Evolutionary conservation across 2,329 filamentous ascomycete genomes (phyloP).

Genomic region (Fusarium oligoseptatum): DNA sequence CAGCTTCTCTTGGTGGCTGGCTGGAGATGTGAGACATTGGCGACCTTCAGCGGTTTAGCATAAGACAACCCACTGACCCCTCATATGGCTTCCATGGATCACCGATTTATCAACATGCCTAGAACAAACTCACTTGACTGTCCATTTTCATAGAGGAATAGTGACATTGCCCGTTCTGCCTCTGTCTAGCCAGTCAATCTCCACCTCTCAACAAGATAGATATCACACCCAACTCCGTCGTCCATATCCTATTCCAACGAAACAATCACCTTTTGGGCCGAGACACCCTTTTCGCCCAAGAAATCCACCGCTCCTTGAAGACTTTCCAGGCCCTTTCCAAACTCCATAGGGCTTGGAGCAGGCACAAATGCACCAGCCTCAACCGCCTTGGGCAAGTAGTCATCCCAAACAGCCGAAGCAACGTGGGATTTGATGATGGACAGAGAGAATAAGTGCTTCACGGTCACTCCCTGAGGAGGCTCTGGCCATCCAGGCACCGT

Average conservation of each 20-base stretch:
- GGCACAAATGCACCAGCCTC: slow-evolving; percentile 22
- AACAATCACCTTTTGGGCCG: slow-evolving; percentile 34
- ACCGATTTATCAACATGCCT: background rate
- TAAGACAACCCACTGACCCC: background rate
- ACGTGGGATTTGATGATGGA: slow-evolving; percentile 27
- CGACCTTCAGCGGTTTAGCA: background rate
- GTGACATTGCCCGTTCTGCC: background rate
- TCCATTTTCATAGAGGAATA: background rate
- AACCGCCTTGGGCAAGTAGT: slow-evolving; percentile 27
- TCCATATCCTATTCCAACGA: background rate
- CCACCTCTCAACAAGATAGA: background rate
- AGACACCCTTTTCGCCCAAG: slow-evolving; percentile 25
- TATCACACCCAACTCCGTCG: background rate
- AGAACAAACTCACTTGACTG: background rate
- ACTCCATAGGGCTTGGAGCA: slow-evolving; percentile 21
- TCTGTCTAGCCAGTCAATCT: background rate
- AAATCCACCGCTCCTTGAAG: slow-evolving; percentile 23
- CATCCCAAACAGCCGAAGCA: slow-evolving; percentile 27
- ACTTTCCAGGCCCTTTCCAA: slow-evolving; percentile 24
- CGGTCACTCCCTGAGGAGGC: background rate
- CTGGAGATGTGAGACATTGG: background rate
- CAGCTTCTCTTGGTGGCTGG: background rate
- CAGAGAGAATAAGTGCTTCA: slow-evolving; percentile 13
- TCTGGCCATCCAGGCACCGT: slow-evolving; percentile 5
- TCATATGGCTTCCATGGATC: background rate